Conservation (phyloP, 2,329 filamentous ascomycete genomes). For the Aspergillus tubingensis region DNA sequence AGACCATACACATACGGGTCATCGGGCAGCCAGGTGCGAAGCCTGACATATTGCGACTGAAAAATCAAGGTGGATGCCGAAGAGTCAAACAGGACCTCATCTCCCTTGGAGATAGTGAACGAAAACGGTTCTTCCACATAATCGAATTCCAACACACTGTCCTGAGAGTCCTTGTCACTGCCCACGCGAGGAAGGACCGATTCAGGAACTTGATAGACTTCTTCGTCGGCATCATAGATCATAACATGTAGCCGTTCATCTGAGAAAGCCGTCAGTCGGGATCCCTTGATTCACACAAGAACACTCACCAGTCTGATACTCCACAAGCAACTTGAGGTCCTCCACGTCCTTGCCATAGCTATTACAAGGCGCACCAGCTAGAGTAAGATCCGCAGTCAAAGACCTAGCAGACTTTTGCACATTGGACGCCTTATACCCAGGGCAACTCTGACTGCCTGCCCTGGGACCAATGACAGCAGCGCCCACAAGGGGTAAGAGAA, state of each 20-base stretch:
- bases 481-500: conserved; percentile 32
- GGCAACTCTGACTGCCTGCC: conserved; percentile 28
- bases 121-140: conserved; percentile 63
- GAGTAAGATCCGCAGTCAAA: conserved; percentile 68
- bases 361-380: conserved; percentile 68
- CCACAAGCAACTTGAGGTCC: conserved; percentile 59
- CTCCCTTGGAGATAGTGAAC: conserved; percentile 57
- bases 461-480: conserved; percentile 27
- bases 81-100: conserved; percentile 65
- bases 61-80: conserved; percentile 68
- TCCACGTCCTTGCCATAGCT: conserved; percentile 60
- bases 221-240: conserved; percentile 69
- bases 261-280: conserved; percentile 29
- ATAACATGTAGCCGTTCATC: conserved; percentile 72
- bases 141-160: conserved; percentile 49
- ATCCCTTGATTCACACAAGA: neutral
- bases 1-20: conserved; percentile 75
- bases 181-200: conserved; percentile 65
- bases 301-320: conserved; percentile 60
- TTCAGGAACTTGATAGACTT: conserved; percentile 74
- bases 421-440: conserved; percentile 43
- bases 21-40: conserved; percentile 69
- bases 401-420: conserved; percentile 42
- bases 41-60: conserved; percentile 73
- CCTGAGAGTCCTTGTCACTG: conserved; percentile 47